Evolutionary conservation across 371 early-diverging fungal genomes (phyloP), one percentile per base, ranked within the genome.

Genomic region (Lichtheimia corymbifera): DNA sequence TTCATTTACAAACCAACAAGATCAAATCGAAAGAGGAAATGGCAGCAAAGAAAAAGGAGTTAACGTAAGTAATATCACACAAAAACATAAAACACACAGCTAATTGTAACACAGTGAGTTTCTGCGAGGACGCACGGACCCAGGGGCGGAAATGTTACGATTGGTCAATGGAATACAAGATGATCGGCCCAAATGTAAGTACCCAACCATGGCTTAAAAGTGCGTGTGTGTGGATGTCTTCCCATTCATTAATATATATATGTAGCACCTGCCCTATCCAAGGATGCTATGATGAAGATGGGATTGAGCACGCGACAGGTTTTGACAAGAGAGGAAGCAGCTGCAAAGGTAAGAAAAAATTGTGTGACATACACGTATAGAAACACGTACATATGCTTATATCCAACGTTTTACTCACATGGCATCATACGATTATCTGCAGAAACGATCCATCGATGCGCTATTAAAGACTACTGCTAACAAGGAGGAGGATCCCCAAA

Each of bases 141-240:
- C 70, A 50, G 79, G 79, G 42, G 73, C 79, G 54, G 62, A 70
- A 56, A 75, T 73, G 71, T 61, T 79, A 42, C 63, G 79, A 54
- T 71, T 69, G 65, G 35, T 72, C 40, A 69, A 63, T 52, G 76
- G 76, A 5, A 75, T 79, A 28, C 43, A 66, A 42, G 70, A 72
- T n/a, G 70, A 68, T 56, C 40, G 47, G 25, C 54, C 59, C 59
- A 62, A 71, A 66, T 28, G 15, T 41, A 55, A 42, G 11, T 6
- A 28, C 50, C 4, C 50, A 11, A 35, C 35, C 2, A 4, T 11
- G 7, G 4, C 0, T 27, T 9, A 24, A 35, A 51, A 18, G 25
- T 14, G 12, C 35, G 45, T 0, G 7, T 17, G 54, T 49, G 5
- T 54, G 17, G 27, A 9, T 35, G 14, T 45, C 2, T 4, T n/a